phyloP scores from a whole-genome alignment of 2,329 filamentous ascomycete species.

The Aspergillus sp. region DNA sequence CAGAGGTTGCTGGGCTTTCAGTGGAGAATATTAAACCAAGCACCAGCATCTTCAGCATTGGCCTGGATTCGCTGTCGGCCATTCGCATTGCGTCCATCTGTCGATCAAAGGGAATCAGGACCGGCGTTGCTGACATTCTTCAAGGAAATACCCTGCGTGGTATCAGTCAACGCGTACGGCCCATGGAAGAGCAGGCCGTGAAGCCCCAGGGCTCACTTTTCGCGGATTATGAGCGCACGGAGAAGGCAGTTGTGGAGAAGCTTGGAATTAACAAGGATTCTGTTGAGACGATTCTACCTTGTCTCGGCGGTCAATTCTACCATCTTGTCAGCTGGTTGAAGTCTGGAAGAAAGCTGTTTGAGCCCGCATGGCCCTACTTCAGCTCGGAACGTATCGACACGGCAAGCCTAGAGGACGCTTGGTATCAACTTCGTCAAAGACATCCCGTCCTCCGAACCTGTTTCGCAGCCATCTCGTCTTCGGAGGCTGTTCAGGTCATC shows the following conservation, averaged over 20 bases:
- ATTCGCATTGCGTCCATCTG: conserved; percentile 30
- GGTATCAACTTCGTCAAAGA: conserved; percentile 29
- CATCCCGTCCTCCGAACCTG: conserved; percentile 35
- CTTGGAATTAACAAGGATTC: conserved; percentile 16
- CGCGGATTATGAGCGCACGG: conserved; percentile 9
- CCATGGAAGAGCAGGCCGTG: conserved; percentile 1
- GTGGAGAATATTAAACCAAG: conserved; percentile 20
- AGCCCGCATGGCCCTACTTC: conserved; percentile 31
- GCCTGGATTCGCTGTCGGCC: conserved; percentile 32
- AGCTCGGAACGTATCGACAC: conserved; percentile 24
- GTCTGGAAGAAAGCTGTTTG: conserved; percentile 30
- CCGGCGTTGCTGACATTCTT: conserved; percentile 32
- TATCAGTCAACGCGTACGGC: conserved; percentile 24
- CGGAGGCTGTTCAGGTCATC: conserved; percentile 30
- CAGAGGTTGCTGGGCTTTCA: conserved; percentile 22
- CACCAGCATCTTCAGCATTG: conserved; percentile 33
- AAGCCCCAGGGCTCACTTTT: conserved; percentile 12
- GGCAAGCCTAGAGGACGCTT: conserved; percentile 26
- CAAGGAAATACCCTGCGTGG: conserved; percentile 31
- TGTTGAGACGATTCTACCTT: conserved; percentile 30
- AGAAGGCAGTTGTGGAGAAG: conserved; percentile 14
- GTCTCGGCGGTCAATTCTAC: conserved; percentile 33
- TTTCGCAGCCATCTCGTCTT: conserved; percentile 28
- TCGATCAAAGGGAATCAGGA: conserved; percentile 25
- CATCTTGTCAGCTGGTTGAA: conserved; percentile 35